Evolutionary conservation across 768 basidiomycete genomes (phyloP).

Genomic region (Gymnopilus dilepis): DNA sequence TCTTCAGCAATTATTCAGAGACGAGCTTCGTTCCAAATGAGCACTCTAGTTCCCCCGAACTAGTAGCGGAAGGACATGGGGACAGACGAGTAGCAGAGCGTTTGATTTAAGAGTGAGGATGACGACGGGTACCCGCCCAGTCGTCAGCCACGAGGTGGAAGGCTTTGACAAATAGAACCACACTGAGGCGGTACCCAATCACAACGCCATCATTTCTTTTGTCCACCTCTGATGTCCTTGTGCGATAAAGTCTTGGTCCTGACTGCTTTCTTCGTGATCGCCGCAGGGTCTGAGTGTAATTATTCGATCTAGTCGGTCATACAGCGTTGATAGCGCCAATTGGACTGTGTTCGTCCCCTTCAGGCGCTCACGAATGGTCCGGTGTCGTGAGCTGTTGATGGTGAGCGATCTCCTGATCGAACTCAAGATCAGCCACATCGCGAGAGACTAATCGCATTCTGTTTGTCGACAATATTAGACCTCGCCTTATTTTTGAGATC

Average conservation of each 20-base stretch:
- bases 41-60: not conserved
- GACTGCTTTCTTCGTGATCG: no score
- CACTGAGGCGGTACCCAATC: slow-evolving; percentile 5
- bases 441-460: no score
- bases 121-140: not conserved
- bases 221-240: not conserved
- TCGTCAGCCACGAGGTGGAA: not conserved
- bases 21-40: not conserved
- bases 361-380: no score
- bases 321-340: no score
- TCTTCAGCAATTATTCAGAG: not conserved
- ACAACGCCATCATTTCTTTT: not conserved
- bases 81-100: not conserved
- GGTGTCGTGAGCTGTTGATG: no score
- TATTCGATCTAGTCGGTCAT: no score
- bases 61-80: not conserved
- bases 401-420: no score
- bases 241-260: not conserved
- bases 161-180: slow-evolving; percentile 7
- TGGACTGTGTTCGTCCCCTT: no score
- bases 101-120: not conserved
- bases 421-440: no score
- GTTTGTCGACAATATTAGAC: no score
- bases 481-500: no score
- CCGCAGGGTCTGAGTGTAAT: no score